Base-by-base conservation (phyloP, 2,329 filamentous ascomycete species). In the Penicillium verrucosum region DNA sequence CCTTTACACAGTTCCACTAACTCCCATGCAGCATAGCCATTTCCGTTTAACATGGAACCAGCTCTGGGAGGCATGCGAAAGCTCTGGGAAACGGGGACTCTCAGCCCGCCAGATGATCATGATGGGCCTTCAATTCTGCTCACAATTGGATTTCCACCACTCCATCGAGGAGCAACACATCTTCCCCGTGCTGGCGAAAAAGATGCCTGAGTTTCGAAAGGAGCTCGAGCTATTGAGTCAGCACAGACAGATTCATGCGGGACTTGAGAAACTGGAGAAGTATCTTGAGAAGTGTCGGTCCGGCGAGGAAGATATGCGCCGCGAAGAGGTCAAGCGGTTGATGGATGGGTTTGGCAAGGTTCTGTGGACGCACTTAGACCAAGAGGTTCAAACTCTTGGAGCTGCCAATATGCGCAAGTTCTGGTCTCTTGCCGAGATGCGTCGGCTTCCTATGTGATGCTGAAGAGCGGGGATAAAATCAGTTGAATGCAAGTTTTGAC, bases 321-420 rank as follows among this genome's bases (percentile, higher is more conserved):
- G 84, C 66, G 69, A 72, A 4, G 84, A 85, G 67, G 71, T 96
- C 71, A 88, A 86, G 76, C 78, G 73, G 36, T 81, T 89, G 67
- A 86, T 96, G 85, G 89, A 95, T 72, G 73, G 73, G 5, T 96
- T 92, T 84, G 89, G 89, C 11, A 78, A 80, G 10, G 89, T 96
- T 60, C 72, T 96, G 47, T 93, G 90, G 89, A 78, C 77, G 68
- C 92, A 96, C 80, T 76, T 96, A 58, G 89, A 94, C 66, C 87
- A 92, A 65, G 92, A 96, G 80, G 91, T 96, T 8, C 78, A 80
- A 72, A 83, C 89, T 63, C 73, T 96, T 32, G 84, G 87, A 2
- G 91, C 91, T 43, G 89, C 94, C 73, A 95, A 93, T 71, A 96
- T 96, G 92, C 81, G 90, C 64, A 85, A 80, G 73, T 92, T 89